Conservation (phyloP, 2,329 filamentous ascomycete genomes). For the Aureobasidium musti region DNA sequence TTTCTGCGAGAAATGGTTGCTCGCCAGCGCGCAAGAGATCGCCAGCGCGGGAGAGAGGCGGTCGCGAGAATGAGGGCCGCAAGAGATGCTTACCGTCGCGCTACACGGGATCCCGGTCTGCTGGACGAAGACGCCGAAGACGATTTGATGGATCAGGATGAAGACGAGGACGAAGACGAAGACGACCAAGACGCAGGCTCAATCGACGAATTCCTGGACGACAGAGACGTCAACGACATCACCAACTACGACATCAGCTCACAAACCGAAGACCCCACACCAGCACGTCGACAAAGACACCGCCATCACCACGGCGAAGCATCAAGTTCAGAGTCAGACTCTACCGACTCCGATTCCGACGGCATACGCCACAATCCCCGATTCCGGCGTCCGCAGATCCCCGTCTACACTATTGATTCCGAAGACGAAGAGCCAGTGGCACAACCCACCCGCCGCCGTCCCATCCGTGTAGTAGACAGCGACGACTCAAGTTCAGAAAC, state of each 20-base stretch:
- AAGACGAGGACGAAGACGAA: constrained; percentile 32
- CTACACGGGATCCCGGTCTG: background rate
- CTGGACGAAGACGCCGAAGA: background rate
- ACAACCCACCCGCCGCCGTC: background rate
- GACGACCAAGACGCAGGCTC: constrained; percentile 26
- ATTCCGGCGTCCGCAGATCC: background rate
- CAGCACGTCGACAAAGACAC: background rate
- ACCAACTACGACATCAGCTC: constrained; percentile 7
- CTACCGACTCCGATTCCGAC: constrained; percentile 2
- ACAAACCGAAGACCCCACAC: background rate
- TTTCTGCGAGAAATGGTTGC: background rate
- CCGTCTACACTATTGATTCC: background rate
- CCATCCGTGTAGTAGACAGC: background rate
- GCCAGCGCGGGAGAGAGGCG: background rate
- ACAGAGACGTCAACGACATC: constrained; percentile 32
- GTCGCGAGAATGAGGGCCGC: background rate
- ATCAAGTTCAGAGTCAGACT: background rate
- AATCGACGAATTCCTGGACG: constrained; percentile 33
- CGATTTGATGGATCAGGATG: constrained; percentile 9
- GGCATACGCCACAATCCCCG: constrained; percentile 2
- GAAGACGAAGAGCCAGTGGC: constrained; percentile 1
- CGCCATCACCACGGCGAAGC: no score
- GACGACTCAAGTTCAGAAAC: background rate
- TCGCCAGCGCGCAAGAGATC: background rate
- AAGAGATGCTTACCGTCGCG: no score